Percentiles rank a stretch among this genome's conserved stretches.
Conservation (phyloP, 2,329 filamentous ascomycete genomes). For the Cadophora sp. region DNA sequence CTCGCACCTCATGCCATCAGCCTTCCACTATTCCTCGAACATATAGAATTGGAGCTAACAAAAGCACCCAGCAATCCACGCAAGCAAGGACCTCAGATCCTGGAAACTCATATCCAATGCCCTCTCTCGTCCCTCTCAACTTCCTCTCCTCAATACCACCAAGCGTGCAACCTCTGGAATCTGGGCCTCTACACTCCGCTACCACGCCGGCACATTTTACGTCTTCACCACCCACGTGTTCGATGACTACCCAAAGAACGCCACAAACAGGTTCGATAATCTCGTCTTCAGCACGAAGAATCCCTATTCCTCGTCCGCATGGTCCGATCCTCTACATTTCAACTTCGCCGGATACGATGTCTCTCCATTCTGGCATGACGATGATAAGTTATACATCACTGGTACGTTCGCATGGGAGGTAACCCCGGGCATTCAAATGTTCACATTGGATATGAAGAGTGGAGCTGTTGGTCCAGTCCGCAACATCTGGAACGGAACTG, state of each 20-base stretch:
- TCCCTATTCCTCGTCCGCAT: conserved; percentile 48
- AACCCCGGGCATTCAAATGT: background rate
- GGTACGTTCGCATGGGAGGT: background rate
- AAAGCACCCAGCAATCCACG: conserved; percentile 46
- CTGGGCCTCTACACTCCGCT: conserved; percentile 55
- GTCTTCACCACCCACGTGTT: conserved; percentile 50
- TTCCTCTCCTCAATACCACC: conserved; percentile 45
- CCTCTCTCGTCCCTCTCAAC: conserved; percentile 47
- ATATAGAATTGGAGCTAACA: background rate
- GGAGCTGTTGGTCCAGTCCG: background rate
- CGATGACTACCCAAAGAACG: conserved; percentile 48
- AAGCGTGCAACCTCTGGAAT: conserved; percentile 49
- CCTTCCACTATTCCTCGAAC: background rate
- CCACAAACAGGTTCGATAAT: conserved; percentile 49
- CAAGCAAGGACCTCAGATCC: conserved; percentile 56
- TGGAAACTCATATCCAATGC: conserved; percentile 55
- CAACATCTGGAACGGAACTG: conserved; percentile 53
- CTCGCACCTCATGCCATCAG: background rate
- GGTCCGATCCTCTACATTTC: conserved; percentile 55
- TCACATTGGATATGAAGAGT: background rate
- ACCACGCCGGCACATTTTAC: conserved; percentile 53
- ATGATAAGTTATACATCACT: background rate
- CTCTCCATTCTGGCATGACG: background rate
- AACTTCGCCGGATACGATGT: conserved; percentile 33
- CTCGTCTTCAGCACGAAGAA: conserved; percentile 51